Conservation (phyloP, 2,329 filamentous ascomycete species). For the Colletotrichum caudatum region DNA sequence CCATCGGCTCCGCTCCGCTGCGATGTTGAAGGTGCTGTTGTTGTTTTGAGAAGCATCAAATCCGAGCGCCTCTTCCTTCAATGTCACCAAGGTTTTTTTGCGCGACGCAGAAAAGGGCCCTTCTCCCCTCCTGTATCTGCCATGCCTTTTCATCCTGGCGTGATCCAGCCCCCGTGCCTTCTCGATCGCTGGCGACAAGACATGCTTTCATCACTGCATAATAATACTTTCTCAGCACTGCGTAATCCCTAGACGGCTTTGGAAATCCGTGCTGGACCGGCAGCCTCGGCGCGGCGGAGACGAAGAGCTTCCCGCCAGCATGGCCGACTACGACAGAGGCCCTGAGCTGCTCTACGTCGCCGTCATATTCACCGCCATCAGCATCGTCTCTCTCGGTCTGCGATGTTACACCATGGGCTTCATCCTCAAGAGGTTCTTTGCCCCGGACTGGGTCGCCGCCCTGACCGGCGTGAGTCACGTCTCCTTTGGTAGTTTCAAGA, state of each 20-base stretch:
- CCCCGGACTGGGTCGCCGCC: neutral
- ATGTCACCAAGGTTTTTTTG: neutral
- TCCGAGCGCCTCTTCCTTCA: no score
- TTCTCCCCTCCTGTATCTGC: neutral
- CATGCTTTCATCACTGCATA: neutral
- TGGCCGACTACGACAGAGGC: neutral
- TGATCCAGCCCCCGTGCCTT: neutral
- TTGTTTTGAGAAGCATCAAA: neutral
- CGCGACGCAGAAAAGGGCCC: neutral
- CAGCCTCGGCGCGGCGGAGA: neutral
- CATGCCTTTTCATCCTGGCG: neutral
- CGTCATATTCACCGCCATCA: neutral
- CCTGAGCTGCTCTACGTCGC: neutral
- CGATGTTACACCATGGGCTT: neutral
- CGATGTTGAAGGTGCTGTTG: neutral
- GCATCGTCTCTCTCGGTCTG: neutral
- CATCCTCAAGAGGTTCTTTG: neutral
- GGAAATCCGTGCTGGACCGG: neutral
- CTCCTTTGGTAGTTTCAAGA: neutral
- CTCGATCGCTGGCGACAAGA: neutral
- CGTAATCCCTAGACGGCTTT: neutral
- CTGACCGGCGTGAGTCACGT: neutral
- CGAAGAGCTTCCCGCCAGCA: neutral
- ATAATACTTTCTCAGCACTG: neutral
- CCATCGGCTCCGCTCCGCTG: no score